These are phyloP conservation scores for Biancaea sappan DNA, from an alignment of 306 rosid species.

Conservation along the genomic window DNA sequence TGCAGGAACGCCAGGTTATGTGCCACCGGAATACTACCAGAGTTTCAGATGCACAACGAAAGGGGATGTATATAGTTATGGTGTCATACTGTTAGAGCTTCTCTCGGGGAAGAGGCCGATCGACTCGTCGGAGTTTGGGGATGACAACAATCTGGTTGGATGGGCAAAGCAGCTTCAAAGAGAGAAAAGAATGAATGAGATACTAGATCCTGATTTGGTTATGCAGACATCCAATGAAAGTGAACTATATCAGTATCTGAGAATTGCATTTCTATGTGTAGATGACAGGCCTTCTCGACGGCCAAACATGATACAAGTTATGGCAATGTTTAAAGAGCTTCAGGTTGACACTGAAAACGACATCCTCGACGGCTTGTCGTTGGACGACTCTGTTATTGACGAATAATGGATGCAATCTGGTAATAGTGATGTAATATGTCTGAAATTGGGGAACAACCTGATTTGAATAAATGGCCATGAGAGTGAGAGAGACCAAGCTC, in stretches of 20 bases:
- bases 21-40: constrained; percentile 88
- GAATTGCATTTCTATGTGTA: constrained; percentile 72
- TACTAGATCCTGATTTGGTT: constrained; percentile 60
- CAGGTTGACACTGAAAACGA: constrained; percentile 69
- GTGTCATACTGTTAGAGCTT: constrained; percentile 78
- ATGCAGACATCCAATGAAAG: constrained; percentile 47
- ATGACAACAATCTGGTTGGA: constrained; percentile 82
- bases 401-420: constrained; percentile 46
- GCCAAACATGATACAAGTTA: constrained; percentile 82
- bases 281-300: constrained; percentile 70
- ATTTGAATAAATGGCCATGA: constrained; percentile 44
- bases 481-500: constrained; percentile 34
- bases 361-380: constrained; percentile 54
- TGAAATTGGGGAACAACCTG: constrained; percentile 24
- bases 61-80: constrained; percentile 83
- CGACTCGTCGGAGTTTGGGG: constrained; percentile 63
- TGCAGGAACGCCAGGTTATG: constrained; percentile 86
- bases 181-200: constrained; percentile 54
- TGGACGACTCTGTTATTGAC: constrained; percentile 53
- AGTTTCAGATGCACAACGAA: constrained; percentile 81
- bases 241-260: constrained; percentile 54
- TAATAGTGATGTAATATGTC: constrained; percentile 3
- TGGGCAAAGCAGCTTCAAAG: constrained; percentile 78
- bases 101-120: constrained; percentile 74
- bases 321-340: constrained; percentile 83